These are phyloP conservation scores for Cephalotrichum gorgonifer DNA, from an alignment of 2,329 filamentous ascomycete genomes.

Conservation along the genomic window DNA sequence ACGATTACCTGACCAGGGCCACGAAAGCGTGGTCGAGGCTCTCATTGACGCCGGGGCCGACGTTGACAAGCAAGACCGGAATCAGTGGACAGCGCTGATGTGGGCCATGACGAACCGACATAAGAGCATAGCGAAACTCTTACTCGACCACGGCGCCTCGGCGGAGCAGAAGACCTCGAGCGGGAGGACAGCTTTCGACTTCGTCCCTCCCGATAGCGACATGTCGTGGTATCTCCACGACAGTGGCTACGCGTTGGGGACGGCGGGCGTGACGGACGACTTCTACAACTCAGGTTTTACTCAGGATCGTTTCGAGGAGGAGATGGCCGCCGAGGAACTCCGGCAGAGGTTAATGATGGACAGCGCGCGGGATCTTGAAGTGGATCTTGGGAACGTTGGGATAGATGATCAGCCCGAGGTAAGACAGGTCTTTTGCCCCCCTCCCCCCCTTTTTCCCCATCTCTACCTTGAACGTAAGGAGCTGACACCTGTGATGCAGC, in stretches of 20 bases:
- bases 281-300: slow-evolving; percentile 90
- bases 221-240: slow-evolving; percentile 93
- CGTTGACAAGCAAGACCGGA: slow-evolving; percentile 88
- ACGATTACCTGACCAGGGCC: slow-evolving; percentile 50
- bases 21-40: slow-evolving; percentile 76
- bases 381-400: slow-evolving; percentile 89
- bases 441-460: not conserved
- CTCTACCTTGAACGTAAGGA: not conserved
- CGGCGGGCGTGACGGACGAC: slow-evolving; percentile 69
- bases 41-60: slow-evolving; percentile 78
- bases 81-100: slow-evolving; percentile 97
- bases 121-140: slow-evolving; percentile 85
- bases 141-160: slow-evolving; percentile 91
- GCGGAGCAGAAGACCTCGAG: slow-evolving; percentile 91
- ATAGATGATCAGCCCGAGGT: slow-evolving; percentile 94
- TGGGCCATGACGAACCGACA: slow-evolving; percentile 99
- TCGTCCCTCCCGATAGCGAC: slow-evolving; percentile 88
- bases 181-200: slow-evolving; percentile 89
- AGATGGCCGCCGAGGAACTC: slow-evolving; percentile 93
- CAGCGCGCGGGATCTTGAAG: slow-evolving; percentile 91
- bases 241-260: slow-evolving; percentile 85
- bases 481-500: slow-evolving; percentile 29
- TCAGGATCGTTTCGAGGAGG: slow-evolving; percentile 91
- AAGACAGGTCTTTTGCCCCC: too few relatives aligned
- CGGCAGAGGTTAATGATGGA: slow-evolving; percentile 98